A percentile compares a stretch with the other conserved stretches of the same genome.
These are phyloP conservation scores for Isatis lusitanica DNA, from an alignment of 441 rosid species.

Conservation along the genomic window DNA sequence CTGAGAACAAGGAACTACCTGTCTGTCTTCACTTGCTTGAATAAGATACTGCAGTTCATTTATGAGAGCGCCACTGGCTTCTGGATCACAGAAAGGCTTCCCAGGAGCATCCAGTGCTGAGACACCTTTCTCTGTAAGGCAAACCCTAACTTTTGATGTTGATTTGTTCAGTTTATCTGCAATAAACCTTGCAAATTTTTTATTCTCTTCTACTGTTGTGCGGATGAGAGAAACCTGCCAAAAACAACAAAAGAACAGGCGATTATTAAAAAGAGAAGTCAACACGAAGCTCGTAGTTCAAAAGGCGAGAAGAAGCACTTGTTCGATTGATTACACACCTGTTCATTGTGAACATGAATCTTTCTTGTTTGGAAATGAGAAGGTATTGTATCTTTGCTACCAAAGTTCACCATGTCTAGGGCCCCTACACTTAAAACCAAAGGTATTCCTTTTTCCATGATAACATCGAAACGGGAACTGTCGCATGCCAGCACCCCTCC, in stretches of 20 bases:
- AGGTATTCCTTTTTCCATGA: slow-evolving; percentile 76
- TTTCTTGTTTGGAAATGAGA: slow-evolving; percentile 61
- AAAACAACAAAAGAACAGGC: slow-evolving; percentile 23
- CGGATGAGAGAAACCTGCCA: slow-evolving; percentile 79
- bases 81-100: slow-evolving; percentile 81
- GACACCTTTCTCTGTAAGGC: slow-evolving; percentile 80
- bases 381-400: slow-evolving; percentile 77
- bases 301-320: neutral
- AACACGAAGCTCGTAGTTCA: neutral
- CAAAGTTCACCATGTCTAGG: slow-evolving; percentile 94
- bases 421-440: slow-evolving; percentile 90
- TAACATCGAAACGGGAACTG: slow-evolving; percentile 75
- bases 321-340: slow-evolving; percentile 44
- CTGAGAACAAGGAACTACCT: slow-evolving; percentile 45
- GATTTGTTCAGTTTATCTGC: slow-evolving; percentile 78
- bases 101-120: slow-evolving; percentile 85
- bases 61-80: slow-evolving; percentile 63
- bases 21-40: slow-evolving; percentile 57
- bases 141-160: slow-evolving; percentile 59
- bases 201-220: slow-evolving; percentile 80
- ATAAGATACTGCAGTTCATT: slow-evolving; percentile 63
- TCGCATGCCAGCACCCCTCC: slow-evolving; percentile 98
- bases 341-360: slow-evolving; percentile 76
- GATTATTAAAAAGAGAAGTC: neutral
- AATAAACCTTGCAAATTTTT: slow-evolving; percentile 69